phyloP scores from a whole-genome alignment of 306 rosid species.

The Boehmeria nivea region DNA sequence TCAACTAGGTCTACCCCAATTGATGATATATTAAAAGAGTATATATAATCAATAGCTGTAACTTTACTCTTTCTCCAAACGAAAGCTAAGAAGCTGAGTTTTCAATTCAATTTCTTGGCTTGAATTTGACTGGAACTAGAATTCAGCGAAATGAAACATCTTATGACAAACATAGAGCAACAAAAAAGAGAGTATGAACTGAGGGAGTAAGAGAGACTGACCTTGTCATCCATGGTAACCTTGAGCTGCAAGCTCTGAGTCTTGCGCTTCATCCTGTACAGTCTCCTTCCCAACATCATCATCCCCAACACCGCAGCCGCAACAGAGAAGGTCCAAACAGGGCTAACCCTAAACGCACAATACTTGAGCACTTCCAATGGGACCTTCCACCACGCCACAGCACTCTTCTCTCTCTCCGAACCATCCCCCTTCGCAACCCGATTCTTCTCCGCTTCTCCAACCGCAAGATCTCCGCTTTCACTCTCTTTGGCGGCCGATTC shows the following conservation, averaged over 20 bases:
- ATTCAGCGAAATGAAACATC: no score
- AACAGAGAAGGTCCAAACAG: conserved; percentile 74
- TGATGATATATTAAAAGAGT: no score
- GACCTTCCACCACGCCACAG: conserved; percentile 80
- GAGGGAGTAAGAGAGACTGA: conserved; percentile 22
- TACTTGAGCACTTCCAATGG: conserved; percentile 73
- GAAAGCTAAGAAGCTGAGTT: background rate
- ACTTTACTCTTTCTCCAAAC: no score
- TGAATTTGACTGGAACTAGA: no score
- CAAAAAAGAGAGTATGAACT: background rate
- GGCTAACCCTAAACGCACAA: conserved; percentile 61
- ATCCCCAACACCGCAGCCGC: conserved; percentile 80
- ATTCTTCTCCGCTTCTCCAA: background rate
- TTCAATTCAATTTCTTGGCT: no score
- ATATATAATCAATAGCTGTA: no score
- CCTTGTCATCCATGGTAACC: conserved; percentile 89
- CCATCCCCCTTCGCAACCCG: conserved; percentile 20
- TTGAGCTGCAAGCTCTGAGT: conserved; percentile 69
- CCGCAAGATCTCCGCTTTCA: background rate
- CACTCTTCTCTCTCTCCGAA: conserved; percentile 34
- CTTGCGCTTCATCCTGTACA: conserved; percentile 72
- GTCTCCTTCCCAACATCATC: conserved; percentile 58
- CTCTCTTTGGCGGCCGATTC: background rate
- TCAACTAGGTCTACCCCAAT: no score
- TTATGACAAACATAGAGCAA: background rate